phyloP scores from a whole-genome alignment of 441 rosid genomes.

The Pelargonium exstipulatum region DNA sequence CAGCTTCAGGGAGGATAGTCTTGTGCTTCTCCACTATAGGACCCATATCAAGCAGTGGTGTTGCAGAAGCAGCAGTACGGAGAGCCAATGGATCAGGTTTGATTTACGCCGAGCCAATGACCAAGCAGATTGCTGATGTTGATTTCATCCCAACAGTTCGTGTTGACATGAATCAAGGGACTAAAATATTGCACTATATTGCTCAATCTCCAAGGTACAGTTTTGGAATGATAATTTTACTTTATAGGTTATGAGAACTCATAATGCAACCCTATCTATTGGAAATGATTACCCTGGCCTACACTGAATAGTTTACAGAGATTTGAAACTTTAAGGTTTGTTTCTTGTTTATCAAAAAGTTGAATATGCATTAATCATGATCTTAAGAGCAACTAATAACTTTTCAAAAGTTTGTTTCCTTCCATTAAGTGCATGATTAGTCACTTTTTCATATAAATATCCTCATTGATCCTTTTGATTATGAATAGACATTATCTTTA shows the following conservation, averaged over 20 bases:
- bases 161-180: constrained; percentile 40
- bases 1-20: constrained; percentile 39
- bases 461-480: background rate
- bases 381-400: background rate
- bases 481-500: too few relatives aligned
- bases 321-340: too few relatives aligned
- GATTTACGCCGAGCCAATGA: constrained; percentile 48
- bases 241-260: background rate
- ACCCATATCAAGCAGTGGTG: constrained; percentile 24
- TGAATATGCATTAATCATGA: background rate
- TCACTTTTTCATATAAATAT: background rate
- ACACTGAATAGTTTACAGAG: background rate
- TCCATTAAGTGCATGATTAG: background rate
- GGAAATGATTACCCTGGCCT: background rate
- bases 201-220: constrained; percentile 26
- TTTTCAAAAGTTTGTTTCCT: background rate
- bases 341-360: background rate
- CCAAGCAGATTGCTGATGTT: constrained; percentile 40
- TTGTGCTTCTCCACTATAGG: constrained; percentile 61
- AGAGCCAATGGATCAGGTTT: constrained; percentile 41
- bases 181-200: constrained; percentile 37
- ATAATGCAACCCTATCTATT: too few relatives aligned
- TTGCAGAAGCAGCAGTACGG: constrained; percentile 48
- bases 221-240: background rate
- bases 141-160: constrained; percentile 45